A percentile compares a stretch with the other conserved stretches of the same genome.
phyloP scores from a whole-genome alignment of 495 filamentous ascomycete genomes.

The Tuber magnatum region DNA sequence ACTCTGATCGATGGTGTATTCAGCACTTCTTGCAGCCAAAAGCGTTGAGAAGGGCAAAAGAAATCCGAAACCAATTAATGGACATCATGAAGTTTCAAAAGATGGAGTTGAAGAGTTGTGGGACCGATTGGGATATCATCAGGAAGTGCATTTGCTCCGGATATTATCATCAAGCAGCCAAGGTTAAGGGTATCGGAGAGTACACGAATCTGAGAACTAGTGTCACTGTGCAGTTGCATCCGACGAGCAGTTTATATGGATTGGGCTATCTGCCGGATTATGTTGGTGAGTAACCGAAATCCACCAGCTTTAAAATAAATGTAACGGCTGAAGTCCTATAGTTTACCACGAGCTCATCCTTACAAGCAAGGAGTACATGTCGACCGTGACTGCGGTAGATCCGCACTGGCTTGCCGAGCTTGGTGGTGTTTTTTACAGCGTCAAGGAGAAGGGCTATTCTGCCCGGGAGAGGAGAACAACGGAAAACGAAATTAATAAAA shows the following conservation, averaged over 20 bases:
- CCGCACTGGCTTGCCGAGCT: constrained; percentile 97
- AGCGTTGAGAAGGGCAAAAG: constrained; percentile 78
- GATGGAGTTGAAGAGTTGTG: constrained; percentile 79
- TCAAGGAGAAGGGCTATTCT: constrained; percentile 97
- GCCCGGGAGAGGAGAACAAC: constrained; percentile 80
- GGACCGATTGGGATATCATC: constrained; percentile 93
- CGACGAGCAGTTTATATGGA: constrained; percentile 86
- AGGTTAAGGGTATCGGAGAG: constrained; percentile 92
- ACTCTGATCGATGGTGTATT: constrained; percentile 83
- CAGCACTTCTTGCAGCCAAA: constrained; percentile 92
- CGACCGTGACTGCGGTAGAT: constrained; percentile 90
- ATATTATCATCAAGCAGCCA: constrained; percentile 97
- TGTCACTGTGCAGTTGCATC: constrained; percentile 88
- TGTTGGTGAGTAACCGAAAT: constrained; percentile 47
- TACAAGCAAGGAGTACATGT: constrained; percentile 98
- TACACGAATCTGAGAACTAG: constrained; percentile 94
- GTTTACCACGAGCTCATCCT: constrained; percentile 98
- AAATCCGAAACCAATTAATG: constrained; percentile 83
- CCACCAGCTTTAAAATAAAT: constrained; percentile 3
- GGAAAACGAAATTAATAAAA: constrained; percentile 88
- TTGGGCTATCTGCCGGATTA: constrained; percentile 92
- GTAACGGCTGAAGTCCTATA: background rate
- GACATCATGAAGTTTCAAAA: constrained; percentile 95
- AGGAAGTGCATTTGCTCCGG: constrained; percentile 95
- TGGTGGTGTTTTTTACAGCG: constrained; percentile 95